These are phyloP conservation scores for Botrytis hyacinthi DNA, from an alignment of 2,329 filamentous ascomycete species.

Conservation along the genomic window DNA sequence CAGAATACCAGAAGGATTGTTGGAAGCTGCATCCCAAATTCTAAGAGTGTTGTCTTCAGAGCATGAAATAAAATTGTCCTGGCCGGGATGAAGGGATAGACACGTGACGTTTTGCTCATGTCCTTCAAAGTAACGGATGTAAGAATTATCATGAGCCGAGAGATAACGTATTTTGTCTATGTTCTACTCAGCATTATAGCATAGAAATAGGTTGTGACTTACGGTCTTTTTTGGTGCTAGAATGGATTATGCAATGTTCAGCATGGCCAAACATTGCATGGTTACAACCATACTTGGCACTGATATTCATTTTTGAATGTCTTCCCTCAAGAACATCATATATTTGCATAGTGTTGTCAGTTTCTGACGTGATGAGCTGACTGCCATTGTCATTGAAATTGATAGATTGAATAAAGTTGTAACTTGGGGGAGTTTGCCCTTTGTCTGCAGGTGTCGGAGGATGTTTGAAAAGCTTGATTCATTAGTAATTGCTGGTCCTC, in stretches of 20 bases:
- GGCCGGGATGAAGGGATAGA: constrained; percentile 78
- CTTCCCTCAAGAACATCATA: constrained; percentile 92
- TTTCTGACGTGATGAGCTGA: constrained; percentile 84
- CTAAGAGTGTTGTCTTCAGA: constrained; percentile 87
- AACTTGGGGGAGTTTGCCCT: constrained; percentile 25
- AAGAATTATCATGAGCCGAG: constrained; percentile 92
- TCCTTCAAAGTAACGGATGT: constrained; percentile 93
- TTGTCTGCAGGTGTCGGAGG: constrained; percentile 50
- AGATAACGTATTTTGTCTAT: constrained; percentile 82
- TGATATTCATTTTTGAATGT: constrained; percentile 83
- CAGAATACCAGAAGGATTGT: constrained; percentile 75
- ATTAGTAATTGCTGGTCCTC: constrained; percentile 21
- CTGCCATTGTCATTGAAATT: constrained; percentile 97
- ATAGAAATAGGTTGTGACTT: constrained; percentile 32
- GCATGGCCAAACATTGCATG: constrained; percentile 93
- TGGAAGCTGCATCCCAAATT: constrained; percentile 78
- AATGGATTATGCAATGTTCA: constrained; percentile 82
- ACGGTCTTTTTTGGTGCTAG: constrained; percentile 93
- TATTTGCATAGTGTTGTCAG: constrained; percentile 92
- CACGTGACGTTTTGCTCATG: constrained; percentile 83
- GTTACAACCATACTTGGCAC: constrained; percentile 96
- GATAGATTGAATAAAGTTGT: constrained; percentile 76
- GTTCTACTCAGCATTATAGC: neutral
- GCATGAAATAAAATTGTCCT: constrained; percentile 89
- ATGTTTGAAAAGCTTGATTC: constrained; percentile 56